These are phyloP conservation scores for Zygosaccharomyces siamensis DNA, from an alignment of 805 yeast genomes.

Conservation along the genomic window DNA sequence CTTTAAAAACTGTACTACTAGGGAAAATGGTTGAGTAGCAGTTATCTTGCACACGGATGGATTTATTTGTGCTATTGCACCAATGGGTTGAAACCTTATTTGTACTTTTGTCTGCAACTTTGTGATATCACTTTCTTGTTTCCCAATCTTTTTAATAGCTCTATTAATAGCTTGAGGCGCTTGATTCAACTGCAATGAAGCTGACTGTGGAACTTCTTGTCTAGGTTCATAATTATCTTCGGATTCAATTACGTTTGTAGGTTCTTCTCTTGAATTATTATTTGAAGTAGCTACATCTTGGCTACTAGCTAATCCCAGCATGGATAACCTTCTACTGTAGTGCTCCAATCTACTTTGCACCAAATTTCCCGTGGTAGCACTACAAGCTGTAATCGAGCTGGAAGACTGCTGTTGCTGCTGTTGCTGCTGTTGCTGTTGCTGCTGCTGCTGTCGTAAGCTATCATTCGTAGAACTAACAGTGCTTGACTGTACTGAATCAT, in stretches of 20 bases:
- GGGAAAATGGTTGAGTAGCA: slow-evolving; percentile 27
- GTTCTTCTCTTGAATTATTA: slow-evolving; percentile 2
- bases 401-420: not conserved
- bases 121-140: slow-evolving; percentile 1
- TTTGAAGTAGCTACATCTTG: slow-evolving; percentile 10
- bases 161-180: slow-evolving; percentile 14
- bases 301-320: slow-evolving; percentile 24
- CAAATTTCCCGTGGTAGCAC: slow-evolving; percentile 9
- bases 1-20: slow-evolving; percentile 21
- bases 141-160: slow-evolving; percentile 9
- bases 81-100: slow-evolving; percentile 32
- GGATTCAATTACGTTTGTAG: slow-evolving; percentile 2
- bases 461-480: slow-evolving; percentile 8
- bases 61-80: slow-evolving; percentile 24
- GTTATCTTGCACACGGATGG: slow-evolving; percentile 31
- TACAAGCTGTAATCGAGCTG: not conserved
- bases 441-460: not conserved
- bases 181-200: slow-evolving; percentile 14
- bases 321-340: slow-evolving; percentile 24
- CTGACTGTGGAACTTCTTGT: slow-evolving; percentile 15
- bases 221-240: slow-evolving; percentile 3
- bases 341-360: slow-evolving; percentile 27
- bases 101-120: slow-evolving; percentile 16
- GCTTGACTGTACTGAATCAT: slow-evolving; percentile 15
- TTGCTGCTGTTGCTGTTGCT: not conserved